Conservation (phyloP, 2,329 filamentous ascomycete genomes). For the Ophiostoma sp. region DNA sequence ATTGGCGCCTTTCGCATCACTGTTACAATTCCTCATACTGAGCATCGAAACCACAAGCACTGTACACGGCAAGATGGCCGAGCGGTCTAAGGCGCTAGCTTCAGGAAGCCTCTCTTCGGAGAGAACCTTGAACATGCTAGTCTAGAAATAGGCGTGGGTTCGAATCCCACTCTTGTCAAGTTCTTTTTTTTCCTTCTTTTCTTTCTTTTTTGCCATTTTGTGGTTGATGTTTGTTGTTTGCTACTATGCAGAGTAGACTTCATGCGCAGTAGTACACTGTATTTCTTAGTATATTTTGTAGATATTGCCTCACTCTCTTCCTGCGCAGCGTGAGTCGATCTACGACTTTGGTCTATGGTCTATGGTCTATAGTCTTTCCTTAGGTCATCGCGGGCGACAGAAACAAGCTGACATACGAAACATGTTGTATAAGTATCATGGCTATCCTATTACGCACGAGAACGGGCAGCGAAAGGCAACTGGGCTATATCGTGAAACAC, state of each 20-base stretch:
- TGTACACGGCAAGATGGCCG: constrained; percentile 13
- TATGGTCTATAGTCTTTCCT: too few species aligned
- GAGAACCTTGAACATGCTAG: constrained; percentile 12
- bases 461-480: background rate
- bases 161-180: constrained; percentile 15
- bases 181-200: background rate
- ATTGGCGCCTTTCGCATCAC: too few species aligned
- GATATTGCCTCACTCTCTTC: too few species aligned
- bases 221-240: background rate
- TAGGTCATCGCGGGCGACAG: too few species aligned
- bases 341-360: too few species aligned
- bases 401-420: too few species aligned
- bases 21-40: background rate
- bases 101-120: constrained; percentile 6
- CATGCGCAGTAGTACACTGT: too few species aligned
- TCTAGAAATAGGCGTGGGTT: constrained; percentile 17
- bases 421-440: background rate
- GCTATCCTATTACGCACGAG: background rate
- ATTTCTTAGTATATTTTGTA: too few species aligned
- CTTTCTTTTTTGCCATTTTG: background rate
- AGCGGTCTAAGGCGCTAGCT: constrained; percentile 17
- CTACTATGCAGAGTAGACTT: background rate
- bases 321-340: too few species aligned
- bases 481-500: background rate
- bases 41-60: background rate